A percentile compares a stretch with the other conserved stretches of the same genome.
Conservation (phyloP, 2,329 filamentous ascomycete genomes). For the Phoma sp. region DNA sequence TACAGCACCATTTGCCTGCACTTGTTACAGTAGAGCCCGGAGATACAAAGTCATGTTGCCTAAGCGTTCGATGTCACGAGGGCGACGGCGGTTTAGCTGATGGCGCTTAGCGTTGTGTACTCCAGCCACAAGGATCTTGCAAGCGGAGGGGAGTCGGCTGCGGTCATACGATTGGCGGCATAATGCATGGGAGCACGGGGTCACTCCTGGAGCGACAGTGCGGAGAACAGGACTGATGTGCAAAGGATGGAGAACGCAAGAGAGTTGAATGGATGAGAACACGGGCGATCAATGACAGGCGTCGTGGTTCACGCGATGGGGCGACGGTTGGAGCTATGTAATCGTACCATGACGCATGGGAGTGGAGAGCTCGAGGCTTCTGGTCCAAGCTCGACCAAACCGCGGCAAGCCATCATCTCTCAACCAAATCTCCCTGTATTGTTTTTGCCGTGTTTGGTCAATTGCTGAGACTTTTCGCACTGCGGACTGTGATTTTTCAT, state of each 20-base stretch:
- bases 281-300: neutral
- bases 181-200: neutral
- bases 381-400: neutral
- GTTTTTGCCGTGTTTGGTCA: slow-evolving; percentile 13
- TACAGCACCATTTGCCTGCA: no score
- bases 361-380: slow-evolving; percentile 9
- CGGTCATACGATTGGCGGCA: slow-evolving; percentile 16
- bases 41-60: slow-evolving; percentile 1
- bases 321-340: neutral
- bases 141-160: slow-evolving; percentile 15
- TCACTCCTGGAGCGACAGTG: neutral
- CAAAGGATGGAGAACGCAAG: neutral
- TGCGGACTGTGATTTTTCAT: slow-evolving; percentile 2
- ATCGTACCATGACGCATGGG: slow-evolving; percentile 7
- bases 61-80: slow-evolving; percentile 10
- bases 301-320: slow-evolving; percentile 9
- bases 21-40: neutral
- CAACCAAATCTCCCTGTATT: slow-evolving; percentile 21
- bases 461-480: slow-evolving; percentile 9
- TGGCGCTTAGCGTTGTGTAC: slow-evolving; percentile 11
- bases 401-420: slow-evolving; percentile 17
- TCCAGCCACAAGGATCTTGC: slow-evolving; percentile 14
- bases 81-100: slow-evolving; percentile 6
- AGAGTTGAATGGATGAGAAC: neutral
- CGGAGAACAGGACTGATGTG: neutral